Percentiles rank a stretch among this genome's conserved stretches.
phyloP scores from a whole-genome alignment of 805 yeast species.

The Yarrowia sp. region DNA sequence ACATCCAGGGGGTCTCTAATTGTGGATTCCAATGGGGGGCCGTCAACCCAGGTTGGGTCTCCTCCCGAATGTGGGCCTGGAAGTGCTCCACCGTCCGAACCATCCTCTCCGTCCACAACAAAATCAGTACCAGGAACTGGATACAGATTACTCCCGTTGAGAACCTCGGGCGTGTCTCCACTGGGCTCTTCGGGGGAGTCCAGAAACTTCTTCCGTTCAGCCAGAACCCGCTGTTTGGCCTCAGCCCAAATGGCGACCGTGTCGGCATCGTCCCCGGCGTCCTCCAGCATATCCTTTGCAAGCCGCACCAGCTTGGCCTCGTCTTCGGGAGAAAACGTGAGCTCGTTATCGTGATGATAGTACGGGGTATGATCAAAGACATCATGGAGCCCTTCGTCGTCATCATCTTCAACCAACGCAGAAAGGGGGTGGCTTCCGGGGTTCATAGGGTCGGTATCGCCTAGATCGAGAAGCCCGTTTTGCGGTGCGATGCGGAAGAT shows the following conservation, averaged over 20 bases:
- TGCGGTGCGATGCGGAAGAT: background rate
- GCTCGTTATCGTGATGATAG: background rate
- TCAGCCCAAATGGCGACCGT: background rate
- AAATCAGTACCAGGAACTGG: constrained; percentile 14
- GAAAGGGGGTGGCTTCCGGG: background rate
- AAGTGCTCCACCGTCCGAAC: background rate
- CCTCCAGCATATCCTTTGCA: background rate
- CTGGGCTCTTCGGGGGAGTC: background rate
- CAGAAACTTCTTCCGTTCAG: background rate
- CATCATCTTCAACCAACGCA: background rate
- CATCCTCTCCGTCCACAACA: constrained; percentile 7
- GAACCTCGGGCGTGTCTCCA: constrained; percentile 1
- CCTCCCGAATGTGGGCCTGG: background rate
- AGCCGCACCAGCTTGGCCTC: background rate
- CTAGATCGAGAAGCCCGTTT: background rate
- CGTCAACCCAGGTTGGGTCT: background rate
- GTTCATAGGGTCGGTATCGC: constrained; percentile 9
- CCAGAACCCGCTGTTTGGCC: constrained; percentile 4
- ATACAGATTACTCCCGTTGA: constrained; percentile 13
- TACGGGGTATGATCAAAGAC: background rate
- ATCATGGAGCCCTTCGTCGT: background rate
- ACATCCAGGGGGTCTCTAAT: constrained; percentile 4
- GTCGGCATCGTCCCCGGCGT: background rate
- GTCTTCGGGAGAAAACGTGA: constrained; percentile 8
- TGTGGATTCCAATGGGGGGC: constrained; percentile 7